phyloP scores from a whole-genome alignment of 108 stramenopile species.

The Cyclotella cryptica region DNA sequence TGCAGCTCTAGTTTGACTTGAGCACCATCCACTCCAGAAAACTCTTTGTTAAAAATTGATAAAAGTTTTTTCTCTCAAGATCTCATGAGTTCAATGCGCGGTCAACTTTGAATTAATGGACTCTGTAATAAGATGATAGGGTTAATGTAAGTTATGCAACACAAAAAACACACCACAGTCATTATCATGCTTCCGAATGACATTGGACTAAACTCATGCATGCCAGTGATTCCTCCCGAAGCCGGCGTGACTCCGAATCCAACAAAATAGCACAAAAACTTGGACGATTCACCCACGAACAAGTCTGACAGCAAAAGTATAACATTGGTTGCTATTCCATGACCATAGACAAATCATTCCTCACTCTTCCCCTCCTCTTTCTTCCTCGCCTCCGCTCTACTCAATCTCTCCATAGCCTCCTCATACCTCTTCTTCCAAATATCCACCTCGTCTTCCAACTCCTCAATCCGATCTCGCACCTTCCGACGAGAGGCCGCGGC shows the following conservation, averaged over 20 bases:
- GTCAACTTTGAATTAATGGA: neutral
- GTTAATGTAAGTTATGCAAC: neutral
- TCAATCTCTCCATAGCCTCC: conserved; percentile 70
- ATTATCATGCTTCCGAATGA: neutral
- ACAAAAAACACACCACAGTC: neutral
- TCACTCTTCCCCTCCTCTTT: conserved; percentile 10
- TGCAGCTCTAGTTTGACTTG: no score
- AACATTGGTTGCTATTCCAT: neutral
- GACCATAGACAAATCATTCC: neutral
- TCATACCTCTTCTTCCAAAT: conserved; percentile 80
- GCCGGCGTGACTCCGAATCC: no score
- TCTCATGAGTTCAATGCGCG: neutral
- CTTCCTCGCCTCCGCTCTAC: conserved; percentile 18
- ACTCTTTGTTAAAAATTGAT: no score
- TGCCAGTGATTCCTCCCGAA: no score
- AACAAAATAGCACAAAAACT: no score
- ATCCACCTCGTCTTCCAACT: conserved; percentile 80
- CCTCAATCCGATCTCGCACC: conserved; percentile 78
- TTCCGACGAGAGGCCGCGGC: conserved; percentile 84
- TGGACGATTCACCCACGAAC: no score
- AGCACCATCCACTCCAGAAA: no score
- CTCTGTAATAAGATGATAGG: neutral
- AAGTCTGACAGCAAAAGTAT: no score
- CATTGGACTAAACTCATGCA: neutral
- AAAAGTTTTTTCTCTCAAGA: no score